A percentile compares a stretch with the other conserved stretches of the same genome.
phyloP scores from a whole-genome alignment of 2,329 filamentous ascomycete genomes.

The Pestalotiopsis sp. region DNA sequence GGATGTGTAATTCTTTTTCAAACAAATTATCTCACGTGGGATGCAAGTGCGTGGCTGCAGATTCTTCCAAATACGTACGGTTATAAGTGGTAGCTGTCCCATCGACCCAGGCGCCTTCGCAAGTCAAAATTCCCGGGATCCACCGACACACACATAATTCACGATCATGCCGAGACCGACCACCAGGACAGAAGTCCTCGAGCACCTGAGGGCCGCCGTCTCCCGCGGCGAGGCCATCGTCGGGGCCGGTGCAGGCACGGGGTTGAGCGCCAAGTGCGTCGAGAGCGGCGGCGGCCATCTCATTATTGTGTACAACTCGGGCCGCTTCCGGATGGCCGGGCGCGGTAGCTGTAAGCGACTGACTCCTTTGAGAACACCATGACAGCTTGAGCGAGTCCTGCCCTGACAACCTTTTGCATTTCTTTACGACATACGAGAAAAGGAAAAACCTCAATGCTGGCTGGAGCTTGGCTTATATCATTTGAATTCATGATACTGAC shows the following conservation, averaged over 20 bases:
- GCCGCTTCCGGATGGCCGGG: slow-evolving; percentile 73
- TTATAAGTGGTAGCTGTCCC: no score
- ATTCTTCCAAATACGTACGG: not conserved
- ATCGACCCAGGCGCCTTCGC: no score
- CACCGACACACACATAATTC: not conserved
- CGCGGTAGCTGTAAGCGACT: slow-evolving; percentile 50
- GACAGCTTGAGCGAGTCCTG: not conserved
- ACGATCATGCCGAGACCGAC: slow-evolving; percentile 55
- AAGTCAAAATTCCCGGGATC: not conserved
- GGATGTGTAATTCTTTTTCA: not conserved
- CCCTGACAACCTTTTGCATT: not conserved
- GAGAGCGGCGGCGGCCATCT: slow-evolving; percentile 69
- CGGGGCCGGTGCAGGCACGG: slow-evolving; percentile 71
- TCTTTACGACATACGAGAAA: not conserved
- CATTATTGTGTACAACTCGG: slow-evolving; percentile 74
- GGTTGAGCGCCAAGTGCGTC: slow-evolving; percentile 70
- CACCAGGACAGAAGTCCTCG: slow-evolving; percentile 57
- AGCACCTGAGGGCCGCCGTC: slow-evolving; percentile 54
- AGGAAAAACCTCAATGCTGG: no score
- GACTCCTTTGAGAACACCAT: not conserved
- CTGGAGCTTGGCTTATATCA: not conserved
- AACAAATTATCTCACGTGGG: not conserved
- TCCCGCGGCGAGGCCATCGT: slow-evolving; percentile 60
- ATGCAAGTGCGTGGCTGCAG: not conserved
- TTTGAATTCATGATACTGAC: not conserved